Conservation (phyloP, 805 yeast genomes). For the Trichomonascus vanleenenianus region DNA sequence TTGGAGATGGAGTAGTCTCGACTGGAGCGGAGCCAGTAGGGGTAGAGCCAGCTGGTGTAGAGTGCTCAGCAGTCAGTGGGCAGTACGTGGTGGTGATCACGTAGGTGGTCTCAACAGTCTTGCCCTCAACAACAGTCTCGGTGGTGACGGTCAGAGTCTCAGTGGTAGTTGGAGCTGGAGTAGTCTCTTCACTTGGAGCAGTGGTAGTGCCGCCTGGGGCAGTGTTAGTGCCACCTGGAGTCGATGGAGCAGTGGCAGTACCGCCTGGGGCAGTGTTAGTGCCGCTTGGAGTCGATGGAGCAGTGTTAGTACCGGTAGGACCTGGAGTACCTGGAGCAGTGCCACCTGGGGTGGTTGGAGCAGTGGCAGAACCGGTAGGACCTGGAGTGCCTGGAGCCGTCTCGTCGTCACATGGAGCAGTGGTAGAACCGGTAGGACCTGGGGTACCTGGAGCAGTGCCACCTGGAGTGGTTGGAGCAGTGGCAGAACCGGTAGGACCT, state of each 20-base stretch:
- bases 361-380: not conserved
- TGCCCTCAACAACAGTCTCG: not conserved
- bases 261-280: constrained; percentile 3
- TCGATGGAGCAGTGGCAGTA: not conserved
- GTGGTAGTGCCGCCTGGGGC: constrained; percentile 3
- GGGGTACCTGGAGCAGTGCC: constrained; percentile 1
- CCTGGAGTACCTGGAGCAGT: constrained; percentile 3
- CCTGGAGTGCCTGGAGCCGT: constrained; percentile 4
- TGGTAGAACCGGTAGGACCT: constrained; percentile 2
- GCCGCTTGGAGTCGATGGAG: constrained; percentile 1
- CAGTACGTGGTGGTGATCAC: not conserved
- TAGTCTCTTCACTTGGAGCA: constrained; percentile 1
- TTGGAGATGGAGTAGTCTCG: constrained; percentile 3
- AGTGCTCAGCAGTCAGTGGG: constrained; percentile 4
- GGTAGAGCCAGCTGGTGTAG: constrained; percentile 6
- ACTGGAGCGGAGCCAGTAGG: constrained; percentile 7
- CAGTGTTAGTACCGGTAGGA: not conserved
- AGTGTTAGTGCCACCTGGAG: no score
- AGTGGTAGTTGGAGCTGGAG: constrained; percentile 1
- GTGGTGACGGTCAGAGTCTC: constrained; percentile 1
- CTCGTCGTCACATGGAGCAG: not conserved
- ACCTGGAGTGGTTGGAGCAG: constrained; percentile 1
- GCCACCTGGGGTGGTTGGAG: constrained; percentile 2
- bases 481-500: constrained; percentile 3
- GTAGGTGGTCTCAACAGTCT: not conserved